A percentile compares a stretch with the other conserved stretches of the same genome.
Evolutionary conservation across 2,329 filamentous ascomycete genomes (phyloP).

Genomic region (Scleromitrula shiraiana): DNA sequence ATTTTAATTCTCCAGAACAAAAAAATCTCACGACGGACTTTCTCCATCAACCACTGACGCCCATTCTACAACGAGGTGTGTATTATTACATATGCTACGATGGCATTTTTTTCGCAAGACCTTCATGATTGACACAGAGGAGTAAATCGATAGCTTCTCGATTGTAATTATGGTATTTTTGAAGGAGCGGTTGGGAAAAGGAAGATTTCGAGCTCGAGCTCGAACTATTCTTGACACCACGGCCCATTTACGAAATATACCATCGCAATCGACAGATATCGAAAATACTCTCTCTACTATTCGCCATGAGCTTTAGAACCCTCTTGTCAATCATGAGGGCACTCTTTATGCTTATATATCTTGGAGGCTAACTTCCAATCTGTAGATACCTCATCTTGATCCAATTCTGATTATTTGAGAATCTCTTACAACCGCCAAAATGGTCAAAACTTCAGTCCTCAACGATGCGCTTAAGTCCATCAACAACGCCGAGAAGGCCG

Average conservation of each 20-base stretch:
- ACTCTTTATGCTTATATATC: slow-evolving; percentile 59
- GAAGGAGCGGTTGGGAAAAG: background rate
- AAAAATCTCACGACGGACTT: background rate
- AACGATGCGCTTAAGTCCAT: slow-evolving; percentile 99
- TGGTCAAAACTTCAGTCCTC: slow-evolving; percentile 99
- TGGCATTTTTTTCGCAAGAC: slow-evolving; percentile 13
- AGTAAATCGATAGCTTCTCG: slow-evolving; percentile 46
- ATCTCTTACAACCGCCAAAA: slow-evolving; percentile 80
- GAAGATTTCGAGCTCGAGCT: too few relatives aligned
- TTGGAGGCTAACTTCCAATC: slow-evolving; percentile 51
- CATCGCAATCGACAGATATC: slow-evolving; percentile 27
- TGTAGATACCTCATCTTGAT: slow-evolving; percentile 58
- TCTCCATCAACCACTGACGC: slow-evolving; percentile 6
- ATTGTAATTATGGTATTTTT: slow-evolving; percentile 10
- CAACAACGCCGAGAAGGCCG: slow-evolving; percentile 99
- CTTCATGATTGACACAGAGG: slow-evolving; percentile 33
- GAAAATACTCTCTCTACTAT: slow-evolving; percentile 59
- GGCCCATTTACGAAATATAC: slow-evolving; percentile 3
- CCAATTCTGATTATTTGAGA: slow-evolving; percentile 61
- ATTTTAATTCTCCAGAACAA: slow-evolving; percentile 5
- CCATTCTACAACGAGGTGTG: slow-evolving; percentile 26
- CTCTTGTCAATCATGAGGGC: slow-evolving; percentile 49
- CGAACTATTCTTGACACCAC: background rate
- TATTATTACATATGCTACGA: slow-evolving; percentile 17
- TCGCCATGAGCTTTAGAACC: slow-evolving; percentile 63